phyloP scores from a whole-genome alignment of 768 basidiomycete genomes.

The Psilocybe subaeruginosa region DNA sequence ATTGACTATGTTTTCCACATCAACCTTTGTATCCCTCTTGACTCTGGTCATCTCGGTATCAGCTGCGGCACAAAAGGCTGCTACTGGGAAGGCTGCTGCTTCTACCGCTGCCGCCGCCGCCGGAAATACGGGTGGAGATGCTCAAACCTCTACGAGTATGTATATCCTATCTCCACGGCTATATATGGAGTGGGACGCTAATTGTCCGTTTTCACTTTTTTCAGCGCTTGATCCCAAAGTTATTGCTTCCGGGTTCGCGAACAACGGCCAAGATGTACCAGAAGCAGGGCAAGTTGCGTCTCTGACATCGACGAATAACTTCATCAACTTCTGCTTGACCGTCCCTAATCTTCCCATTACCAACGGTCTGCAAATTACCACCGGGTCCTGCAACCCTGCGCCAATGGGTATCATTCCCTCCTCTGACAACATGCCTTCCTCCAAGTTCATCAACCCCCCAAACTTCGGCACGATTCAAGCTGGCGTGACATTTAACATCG shows the following conservation, averaged over 20 bases:
- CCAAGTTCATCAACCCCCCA: slow-evolving; percentile 36
- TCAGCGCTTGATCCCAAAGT: slow-evolving; percentile 30
- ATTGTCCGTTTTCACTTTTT: neutral
- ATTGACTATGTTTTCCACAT: slow-evolving; percentile 44
- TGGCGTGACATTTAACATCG: slow-evolving; percentile 45
- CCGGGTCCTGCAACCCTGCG: slow-evolving; percentile 1
- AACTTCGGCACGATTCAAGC: slow-evolving; percentile 42
- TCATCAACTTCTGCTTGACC: slow-evolving; percentile 49
- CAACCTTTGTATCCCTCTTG: slow-evolving; percentile 41
- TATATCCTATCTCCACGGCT: neutral
- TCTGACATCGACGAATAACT: slow-evolving; percentile 24
- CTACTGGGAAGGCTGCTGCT: neutral
- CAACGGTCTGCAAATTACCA: slow-evolving; percentile 37
- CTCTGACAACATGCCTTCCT: slow-evolving; percentile 40
- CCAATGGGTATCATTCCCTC: slow-evolving; percentile 48
- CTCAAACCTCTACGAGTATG: slow-evolving; percentile 2
- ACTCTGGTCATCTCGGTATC: slow-evolving; percentile 37
- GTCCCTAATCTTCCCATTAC: slow-evolving; percentile 55
- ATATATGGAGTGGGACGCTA: neutral
- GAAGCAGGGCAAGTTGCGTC: slow-evolving; percentile 43
- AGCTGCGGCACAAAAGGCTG: neutral
- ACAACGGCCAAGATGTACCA: slow-evolving; percentile 30
- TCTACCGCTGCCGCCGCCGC: neutral
- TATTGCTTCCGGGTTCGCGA: slow-evolving; percentile 30
- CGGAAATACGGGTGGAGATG: neutral